Base-by-base conservation (phyloP, 1,284 basidiomycete genomes). In the Irpex sp. region DNA sequence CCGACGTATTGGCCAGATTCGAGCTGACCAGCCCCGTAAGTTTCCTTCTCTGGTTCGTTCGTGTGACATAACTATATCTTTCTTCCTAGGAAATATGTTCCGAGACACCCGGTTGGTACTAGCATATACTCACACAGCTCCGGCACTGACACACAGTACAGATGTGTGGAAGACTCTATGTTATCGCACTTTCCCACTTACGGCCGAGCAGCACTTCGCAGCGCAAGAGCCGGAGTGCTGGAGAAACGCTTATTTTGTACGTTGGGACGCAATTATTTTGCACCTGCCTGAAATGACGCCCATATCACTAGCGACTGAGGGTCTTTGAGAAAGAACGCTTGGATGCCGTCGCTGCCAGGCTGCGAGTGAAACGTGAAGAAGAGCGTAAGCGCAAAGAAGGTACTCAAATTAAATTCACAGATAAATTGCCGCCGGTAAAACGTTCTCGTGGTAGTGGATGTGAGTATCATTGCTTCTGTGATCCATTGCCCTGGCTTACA, bases 111-210 rank as follows among this genome's bases (percentile, higher is more conserved):
- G 87, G 90, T 83, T 76, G 56, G 76, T 70, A 35, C 19, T 19
- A 31, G 46, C 51, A 61, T 37, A 46, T n/a, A 21, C 5, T n/a
- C 17, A 50, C 54, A 61, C 59, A 35, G 39, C 9, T 37, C 65
- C 64, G 54, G 21, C 35, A 63, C 58, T 62, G 60, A 68, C 56
- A 68, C 60, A 61, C 69, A 51, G 33, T 9, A 60, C 68, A 93
- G 90, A 87, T 66, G 79, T 92, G 67, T 93, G 90, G 90, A 83
- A 82, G 71, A 75, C 77, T 56, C 75, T 88, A 43, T 92, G 87
- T 73, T 79, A 81, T 73, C 80, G 81, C 69, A 79, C 79, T 61
- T 88, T 84, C 72, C 82, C 84, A 61, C 73, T 83, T 55, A 78
- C 80, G 58, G 77, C 79, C 60, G 81, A 85, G 65, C 75, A 77